These are phyloP conservation scores for Phytophthora sp. DNA, from an alignment of 352 stramenopile species.

Conservation along the genomic window DNA sequence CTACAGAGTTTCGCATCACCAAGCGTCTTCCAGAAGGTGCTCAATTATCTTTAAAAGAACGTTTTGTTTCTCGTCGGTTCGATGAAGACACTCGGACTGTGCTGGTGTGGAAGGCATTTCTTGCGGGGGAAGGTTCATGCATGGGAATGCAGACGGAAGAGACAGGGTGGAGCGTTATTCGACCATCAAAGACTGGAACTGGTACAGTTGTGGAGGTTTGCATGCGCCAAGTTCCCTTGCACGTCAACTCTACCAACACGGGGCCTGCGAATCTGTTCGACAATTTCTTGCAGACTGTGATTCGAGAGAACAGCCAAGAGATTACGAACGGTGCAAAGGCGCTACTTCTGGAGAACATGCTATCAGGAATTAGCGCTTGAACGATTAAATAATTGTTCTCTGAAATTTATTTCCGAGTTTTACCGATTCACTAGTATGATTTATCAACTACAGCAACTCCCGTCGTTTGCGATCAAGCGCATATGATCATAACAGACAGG, in stretches of 20 bases:
- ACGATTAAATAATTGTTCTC: neutral
- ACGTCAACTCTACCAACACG: neutral
- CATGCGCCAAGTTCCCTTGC: neutral
- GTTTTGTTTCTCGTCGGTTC: neutral
- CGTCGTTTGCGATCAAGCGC: too few species aligned
- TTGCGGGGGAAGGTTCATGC: neutral
- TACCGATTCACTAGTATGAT: too few species aligned
- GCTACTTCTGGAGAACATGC: conserved; percentile 5
- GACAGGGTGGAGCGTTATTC: conserved; percentile 10
- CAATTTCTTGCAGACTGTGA: neutral
- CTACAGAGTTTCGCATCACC: conserved; percentile 3
- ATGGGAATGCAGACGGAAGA: conserved; percentile 7
- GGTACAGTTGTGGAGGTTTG: conserved; percentile 2
- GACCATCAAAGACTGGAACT: neutral
- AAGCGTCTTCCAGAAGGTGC: neutral
- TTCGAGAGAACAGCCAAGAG: conserved; percentile 13
- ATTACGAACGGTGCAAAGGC: conserved; percentile 6
- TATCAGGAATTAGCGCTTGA: neutral
- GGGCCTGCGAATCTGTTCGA: neutral
- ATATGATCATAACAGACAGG: too few species aligned
- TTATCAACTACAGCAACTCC: too few species aligned
- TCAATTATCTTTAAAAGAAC: neutral
- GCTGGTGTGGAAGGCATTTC: conserved; percentile 4
- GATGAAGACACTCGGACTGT: neutral
- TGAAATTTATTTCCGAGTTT: too few species aligned